These are phyloP conservation scores for Paraphaeosphaeria minitans DNA, from an alignment of 2,329 filamentous ascomycete species.

Conservation along the genomic window DNA sequence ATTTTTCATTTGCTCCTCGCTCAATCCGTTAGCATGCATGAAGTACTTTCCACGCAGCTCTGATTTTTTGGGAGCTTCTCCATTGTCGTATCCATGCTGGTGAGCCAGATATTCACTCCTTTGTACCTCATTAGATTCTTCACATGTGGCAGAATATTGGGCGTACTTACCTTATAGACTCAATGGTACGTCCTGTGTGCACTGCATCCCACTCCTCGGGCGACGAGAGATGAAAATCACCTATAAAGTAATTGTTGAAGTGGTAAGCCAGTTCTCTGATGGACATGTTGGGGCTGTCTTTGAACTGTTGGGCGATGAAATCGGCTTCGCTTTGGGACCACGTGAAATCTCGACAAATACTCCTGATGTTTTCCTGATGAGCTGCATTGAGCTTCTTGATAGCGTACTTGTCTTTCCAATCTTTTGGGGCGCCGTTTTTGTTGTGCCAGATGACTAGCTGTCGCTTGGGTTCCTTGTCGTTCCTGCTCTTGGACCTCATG, in stretches of 20 bases:
- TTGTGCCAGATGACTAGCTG: slow-evolving; percentile 21
- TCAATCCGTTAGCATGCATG: not conserved
- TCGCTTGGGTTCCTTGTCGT: slow-evolving; percentile 23
- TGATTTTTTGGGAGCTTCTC: not conserved
- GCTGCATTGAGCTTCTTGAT: slow-evolving; percentile 27
- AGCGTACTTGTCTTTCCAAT: slow-evolving; percentile 29
- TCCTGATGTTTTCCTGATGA: not conserved
- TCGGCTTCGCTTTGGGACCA: not conserved
- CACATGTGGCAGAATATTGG: not conserved
- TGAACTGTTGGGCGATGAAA: not conserved
- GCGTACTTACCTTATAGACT: not conserved
- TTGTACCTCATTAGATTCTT: not conserved
- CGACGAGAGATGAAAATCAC: not conserved
- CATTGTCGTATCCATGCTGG: not conserved
- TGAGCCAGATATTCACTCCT: not conserved
- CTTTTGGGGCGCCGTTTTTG: slow-evolving; percentile 24
- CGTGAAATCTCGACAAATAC: not conserved
- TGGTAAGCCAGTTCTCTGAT: not conserved
- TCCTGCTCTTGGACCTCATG: slow-evolving; percentile 26
- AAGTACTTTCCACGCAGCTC: not conserved
- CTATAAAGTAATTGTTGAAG: not conserved
- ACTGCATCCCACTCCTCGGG: not conserved
- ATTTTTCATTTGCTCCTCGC: not conserved
- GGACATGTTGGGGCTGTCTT: not conserved
- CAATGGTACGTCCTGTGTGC: not conserved